Conservation (phyloP, 257 asterid genomes). For the Penstemon eatonii region DNA sequence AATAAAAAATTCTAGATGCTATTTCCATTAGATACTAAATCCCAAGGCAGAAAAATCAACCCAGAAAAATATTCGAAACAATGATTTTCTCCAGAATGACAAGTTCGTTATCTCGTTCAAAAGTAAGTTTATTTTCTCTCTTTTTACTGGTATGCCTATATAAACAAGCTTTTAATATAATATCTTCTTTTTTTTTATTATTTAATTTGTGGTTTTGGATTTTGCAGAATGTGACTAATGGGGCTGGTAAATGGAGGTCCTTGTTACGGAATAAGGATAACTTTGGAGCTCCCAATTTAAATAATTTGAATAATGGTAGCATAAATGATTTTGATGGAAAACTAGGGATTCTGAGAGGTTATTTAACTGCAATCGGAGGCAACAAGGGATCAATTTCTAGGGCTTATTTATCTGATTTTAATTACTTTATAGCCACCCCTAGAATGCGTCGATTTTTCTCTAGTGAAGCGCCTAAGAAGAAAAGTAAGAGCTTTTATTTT, state of each 20-base stretch:
- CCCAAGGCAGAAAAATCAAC: not conserved
- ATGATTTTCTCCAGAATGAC: conserved; percentile 65
- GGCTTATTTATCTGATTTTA: conserved; percentile 45
- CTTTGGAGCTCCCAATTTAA: conserved; percentile 35
- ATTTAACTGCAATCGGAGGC: conserved; percentile 50
- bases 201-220: not conserved
- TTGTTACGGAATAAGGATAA: conserved; percentile 33
- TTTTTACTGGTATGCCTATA: not conserved
- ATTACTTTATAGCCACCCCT: conserved; percentile 41
- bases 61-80: not conserved
- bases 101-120: conserved; percentile 49
- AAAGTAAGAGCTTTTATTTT: conserved; percentile 43
- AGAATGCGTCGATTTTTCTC: conserved; percentile 53
- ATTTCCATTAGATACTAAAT: not conserved
- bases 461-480: conserved; percentile 70
- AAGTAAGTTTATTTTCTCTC: conserved; percentile 40
- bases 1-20: not conserved
- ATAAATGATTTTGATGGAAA: conserved; percentile 45
- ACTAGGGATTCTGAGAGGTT: conserved; percentile 62
- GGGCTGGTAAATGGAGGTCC: conserved; percentile 40
- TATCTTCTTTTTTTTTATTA: not conserved
- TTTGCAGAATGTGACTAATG: conserved; percentile 61
- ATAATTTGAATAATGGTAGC: conserved; percentile 24
- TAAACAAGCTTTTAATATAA: not conserved
- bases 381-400: conserved; percentile 34